Conservation (phyloP, 495 filamentous ascomycete genomes). For the Pyrenula aspistea region DNA sequence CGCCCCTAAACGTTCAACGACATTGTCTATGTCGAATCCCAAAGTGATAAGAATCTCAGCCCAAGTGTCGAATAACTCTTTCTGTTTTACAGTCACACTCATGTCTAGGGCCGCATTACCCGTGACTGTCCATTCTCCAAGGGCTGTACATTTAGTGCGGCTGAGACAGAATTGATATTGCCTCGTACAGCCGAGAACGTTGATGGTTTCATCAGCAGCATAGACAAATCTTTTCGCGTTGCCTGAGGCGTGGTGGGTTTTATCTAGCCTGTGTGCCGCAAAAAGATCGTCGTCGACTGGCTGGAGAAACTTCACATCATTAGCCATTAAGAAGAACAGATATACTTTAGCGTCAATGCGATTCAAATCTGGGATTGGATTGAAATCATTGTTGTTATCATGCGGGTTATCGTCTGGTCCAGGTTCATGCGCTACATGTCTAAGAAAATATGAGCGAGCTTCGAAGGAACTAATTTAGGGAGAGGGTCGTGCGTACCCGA, state of each 20-base stretch:
- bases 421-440: background rate
- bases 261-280: conserved; percentile 5
- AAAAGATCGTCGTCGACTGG: conserved; percentile 17
- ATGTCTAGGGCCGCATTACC: background rate
- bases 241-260: background rate
- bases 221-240: conserved; percentile 6
- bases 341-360: conserved; percentile 18
- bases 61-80: background rate
- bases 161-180: conserved; percentile 20
- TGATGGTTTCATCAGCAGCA: conserved; percentile 3
- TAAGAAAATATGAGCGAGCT: background rate
- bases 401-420: background rate
- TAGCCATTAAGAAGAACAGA: conserved; percentile 14
- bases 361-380: conserved; percentile 13
- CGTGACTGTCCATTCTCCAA: background rate
- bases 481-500: background rate
- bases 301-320: conserved; percentile 8
- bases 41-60: background rate
- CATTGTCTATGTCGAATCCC: background rate
- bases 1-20: background rate
- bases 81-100: background rate
- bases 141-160: background rate
- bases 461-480: background rate
- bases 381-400: background rate
- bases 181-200: conserved; percentile 14